Evolutionary conservation across 345 rosid genomes (phyloP).

Genomic region (Moricandia moricandioides): DNA sequence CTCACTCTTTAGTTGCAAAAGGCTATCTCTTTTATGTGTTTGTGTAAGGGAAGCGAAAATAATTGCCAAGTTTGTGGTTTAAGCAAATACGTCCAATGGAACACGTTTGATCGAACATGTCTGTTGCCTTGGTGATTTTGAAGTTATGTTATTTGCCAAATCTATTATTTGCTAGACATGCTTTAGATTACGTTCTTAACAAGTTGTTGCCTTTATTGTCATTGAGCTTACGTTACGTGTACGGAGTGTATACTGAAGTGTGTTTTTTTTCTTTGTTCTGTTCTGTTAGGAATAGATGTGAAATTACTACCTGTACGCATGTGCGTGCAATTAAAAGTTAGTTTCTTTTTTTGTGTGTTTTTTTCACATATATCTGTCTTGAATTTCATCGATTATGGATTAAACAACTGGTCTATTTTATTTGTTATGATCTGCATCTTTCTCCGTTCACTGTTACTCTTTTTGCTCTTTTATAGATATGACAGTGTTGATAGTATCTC

Average conservation of each 20-base stretch:
- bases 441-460: neutral
- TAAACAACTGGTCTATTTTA: neutral
- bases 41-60: constrained; percentile 8
- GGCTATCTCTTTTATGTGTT: neutral
- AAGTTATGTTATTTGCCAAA: neutral
- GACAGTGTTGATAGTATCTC: neutral
- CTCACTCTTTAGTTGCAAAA: neutral
- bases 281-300: constrained; percentile 8
- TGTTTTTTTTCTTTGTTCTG: neutral
- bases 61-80: neutral
- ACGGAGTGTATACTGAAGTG: neutral
- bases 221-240: neutral
- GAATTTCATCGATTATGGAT: neutral
- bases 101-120: neutral
- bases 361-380: too few species aligned
- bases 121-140: neutral
- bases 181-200: neutral
- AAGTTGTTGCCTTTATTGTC: neutral
- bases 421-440: neutral
- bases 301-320: neutral
- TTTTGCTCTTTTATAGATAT: neutral
- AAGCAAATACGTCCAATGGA: neutral
- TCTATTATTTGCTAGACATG: constrained; percentile 5
- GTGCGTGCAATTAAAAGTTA: constrained; percentile 13
- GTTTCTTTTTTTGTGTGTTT: constrained; percentile 3